Percentiles rank a stretch among this genome's conserved stretches.
phyloP scores from a whole-genome alignment of 129 eudicot species.

The Apium graveolens region DNA sequence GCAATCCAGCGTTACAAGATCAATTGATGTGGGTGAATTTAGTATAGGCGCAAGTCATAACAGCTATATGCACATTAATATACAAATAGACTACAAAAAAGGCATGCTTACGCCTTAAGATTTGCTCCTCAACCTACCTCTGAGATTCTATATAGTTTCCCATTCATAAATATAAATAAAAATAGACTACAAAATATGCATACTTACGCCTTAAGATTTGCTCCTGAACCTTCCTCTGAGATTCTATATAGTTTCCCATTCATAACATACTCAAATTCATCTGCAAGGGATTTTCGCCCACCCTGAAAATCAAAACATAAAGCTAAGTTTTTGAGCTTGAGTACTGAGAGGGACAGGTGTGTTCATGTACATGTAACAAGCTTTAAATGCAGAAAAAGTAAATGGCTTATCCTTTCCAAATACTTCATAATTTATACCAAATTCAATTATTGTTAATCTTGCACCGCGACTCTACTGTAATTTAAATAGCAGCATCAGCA shows the following conservation, averaged over 20 bases:
- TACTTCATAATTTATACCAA: not conserved
- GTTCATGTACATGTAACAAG: not conserved
- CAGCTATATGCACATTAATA: not conserved
- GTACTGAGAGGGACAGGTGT: not conserved
- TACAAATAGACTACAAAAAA: not conserved
- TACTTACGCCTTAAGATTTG: constrained; percentile 72
- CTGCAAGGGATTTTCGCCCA: constrained; percentile 72
- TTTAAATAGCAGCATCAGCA: not conserved
- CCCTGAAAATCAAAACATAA: constrained; percentile 38
- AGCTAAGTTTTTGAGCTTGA: not conserved
- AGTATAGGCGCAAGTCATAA: not conserved
- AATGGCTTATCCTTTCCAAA: not conserved
- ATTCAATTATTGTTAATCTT: not conserved
- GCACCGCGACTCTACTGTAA: not conserved
- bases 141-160: constrained; percentile 65
- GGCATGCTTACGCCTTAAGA: constrained; percentile 62
- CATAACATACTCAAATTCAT: constrained; percentile 88
- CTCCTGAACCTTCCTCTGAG: constrained; percentile 48
- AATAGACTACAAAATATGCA: not conserved
- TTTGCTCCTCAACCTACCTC: constrained; percentile 49
- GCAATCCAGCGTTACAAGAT: not conserved
- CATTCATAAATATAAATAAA: constrained; percentile 45
- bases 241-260: constrained; percentile 83
- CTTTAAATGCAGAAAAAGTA: not conserved
- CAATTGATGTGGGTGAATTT: not conserved